Evolutionary conservation across 179 eudicot species (phyloP).

Genomic region (Actinidia chinensis): DNA sequence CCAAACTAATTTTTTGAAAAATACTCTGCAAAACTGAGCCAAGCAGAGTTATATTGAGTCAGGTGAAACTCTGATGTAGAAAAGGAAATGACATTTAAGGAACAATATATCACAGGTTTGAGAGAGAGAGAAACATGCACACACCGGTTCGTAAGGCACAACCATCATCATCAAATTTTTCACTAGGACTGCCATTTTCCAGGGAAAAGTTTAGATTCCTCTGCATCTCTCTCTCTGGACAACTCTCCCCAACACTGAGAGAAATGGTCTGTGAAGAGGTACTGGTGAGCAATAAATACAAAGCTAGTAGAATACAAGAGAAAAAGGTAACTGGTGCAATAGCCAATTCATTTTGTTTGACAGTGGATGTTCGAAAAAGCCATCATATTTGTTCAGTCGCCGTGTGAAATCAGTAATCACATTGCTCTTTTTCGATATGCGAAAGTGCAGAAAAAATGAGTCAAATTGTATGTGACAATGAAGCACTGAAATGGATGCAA

Average conservation of each 20-base stretch:
- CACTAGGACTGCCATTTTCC: not conserved
- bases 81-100: not conserved
- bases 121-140: not conserved
- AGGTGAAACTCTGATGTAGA: not conserved
- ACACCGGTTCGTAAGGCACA: slow-evolving; percentile 23
- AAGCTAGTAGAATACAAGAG: not conserved
- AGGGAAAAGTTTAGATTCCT: not conserved
- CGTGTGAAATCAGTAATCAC: no score
- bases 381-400: no score
- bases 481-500: not conserved
- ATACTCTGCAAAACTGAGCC: no score
- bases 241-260: not conserved
- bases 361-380: no score
- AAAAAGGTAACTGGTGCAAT: not conserved
- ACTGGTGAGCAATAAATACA: not conserved
- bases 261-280: not conserved
- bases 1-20: no score
- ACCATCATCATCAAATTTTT: slow-evolving; percentile 24
- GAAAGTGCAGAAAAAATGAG: no score
- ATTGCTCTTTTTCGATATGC: no score
- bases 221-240: slow-evolving; percentile 3
- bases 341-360: no score
- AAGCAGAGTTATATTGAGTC: no score
- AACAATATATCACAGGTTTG: not conserved
- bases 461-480: no score